Evolutionary conservation across 495 filamentous ascomycete genomes (phyloP).

Genomic region (Umbilicaria muhlenbergii): DNA sequence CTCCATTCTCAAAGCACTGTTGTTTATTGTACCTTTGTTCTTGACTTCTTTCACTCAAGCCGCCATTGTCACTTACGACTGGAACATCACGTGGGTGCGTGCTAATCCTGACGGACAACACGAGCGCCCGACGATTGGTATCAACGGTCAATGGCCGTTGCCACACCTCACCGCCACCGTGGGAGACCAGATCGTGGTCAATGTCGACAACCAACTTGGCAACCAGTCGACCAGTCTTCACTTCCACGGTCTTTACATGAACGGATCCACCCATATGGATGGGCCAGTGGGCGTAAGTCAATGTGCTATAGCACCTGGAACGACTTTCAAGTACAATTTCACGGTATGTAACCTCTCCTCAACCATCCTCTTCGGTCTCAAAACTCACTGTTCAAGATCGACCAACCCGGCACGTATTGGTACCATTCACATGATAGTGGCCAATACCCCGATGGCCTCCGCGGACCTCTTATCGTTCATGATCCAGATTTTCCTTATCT

Average conservation of each 20-base stretch:
- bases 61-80: constrained; percentile 54
- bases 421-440: constrained; percentile 61
- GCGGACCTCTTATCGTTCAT: constrained; percentile 56
- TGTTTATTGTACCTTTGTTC: not conserved
- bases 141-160: constrained; percentile 70
- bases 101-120: constrained; percentile 62
- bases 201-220: constrained; percentile 58
- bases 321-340: constrained; percentile 56
- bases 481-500: constrained; percentile 48
- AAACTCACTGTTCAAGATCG: constrained; percentile 27
- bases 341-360: constrained; percentile 30
- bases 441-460: constrained; percentile 69
- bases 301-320: constrained; percentile 44
- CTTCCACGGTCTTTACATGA: constrained; percentile 59
- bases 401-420: constrained; percentile 74
- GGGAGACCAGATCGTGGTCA: constrained; percentile 59
- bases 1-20: not conserved
- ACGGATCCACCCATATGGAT: constrained; percentile 51
- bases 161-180: constrained; percentile 51
- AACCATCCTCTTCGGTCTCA: constrained; percentile 2
- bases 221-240: constrained; percentile 60
- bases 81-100: constrained; percentile 67
- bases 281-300: constrained; percentile 46
- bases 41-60: constrained; percentile 14
- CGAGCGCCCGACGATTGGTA: constrained; percentile 57